Conservation (phyloP, 176 grass and related monocot species). For the Musa itinerans region DNA sequence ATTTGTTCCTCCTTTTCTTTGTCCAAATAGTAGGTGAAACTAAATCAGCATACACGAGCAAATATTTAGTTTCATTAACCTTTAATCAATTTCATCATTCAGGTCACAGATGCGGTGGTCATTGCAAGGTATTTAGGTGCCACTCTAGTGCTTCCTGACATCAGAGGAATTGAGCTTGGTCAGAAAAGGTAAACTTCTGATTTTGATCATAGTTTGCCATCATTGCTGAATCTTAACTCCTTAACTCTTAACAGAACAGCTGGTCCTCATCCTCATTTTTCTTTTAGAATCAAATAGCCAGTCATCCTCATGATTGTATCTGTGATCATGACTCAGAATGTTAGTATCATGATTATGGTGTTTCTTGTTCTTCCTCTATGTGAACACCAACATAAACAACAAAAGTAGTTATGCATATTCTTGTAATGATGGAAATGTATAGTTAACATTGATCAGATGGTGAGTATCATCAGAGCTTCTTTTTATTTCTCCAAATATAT, state of each 20-base stretch:
- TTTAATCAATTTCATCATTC: conserved; percentile 5
- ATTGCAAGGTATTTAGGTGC: conserved; percentile 78
- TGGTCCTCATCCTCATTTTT: not conserved
- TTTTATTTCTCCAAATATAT: too few relatives aligned
- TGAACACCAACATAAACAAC: too few relatives aligned
- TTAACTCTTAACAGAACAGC: not conserved
- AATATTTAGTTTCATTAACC: not conserved
- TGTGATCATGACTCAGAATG: too few relatives aligned
- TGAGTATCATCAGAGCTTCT: too few relatives aligned
- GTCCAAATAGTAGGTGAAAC: not conserved
- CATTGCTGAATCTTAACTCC: not conserved
- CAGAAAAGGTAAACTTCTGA: conserved; percentile 46
- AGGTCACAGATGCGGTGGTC: conserved; percentile 87
- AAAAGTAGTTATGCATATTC: too few relatives aligned
- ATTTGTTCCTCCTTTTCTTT: not conserved
- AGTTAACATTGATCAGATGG: too few relatives aligned
- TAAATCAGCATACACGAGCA: not conserved
- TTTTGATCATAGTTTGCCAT: conserved; percentile 1
- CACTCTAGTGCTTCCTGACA: conserved; percentile 73
- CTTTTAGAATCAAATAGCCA: not conserved
- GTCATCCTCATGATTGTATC: too few relatives aligned
- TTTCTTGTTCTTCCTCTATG: too few relatives aligned
- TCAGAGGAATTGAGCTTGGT: conserved; percentile 79
- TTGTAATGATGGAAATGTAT: too few relatives aligned
- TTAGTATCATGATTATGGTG: too few relatives aligned